Evolutionary conservation across 306 rosid species (phyloP).

Genomic region (Mimosa bimucronata): DNA sequence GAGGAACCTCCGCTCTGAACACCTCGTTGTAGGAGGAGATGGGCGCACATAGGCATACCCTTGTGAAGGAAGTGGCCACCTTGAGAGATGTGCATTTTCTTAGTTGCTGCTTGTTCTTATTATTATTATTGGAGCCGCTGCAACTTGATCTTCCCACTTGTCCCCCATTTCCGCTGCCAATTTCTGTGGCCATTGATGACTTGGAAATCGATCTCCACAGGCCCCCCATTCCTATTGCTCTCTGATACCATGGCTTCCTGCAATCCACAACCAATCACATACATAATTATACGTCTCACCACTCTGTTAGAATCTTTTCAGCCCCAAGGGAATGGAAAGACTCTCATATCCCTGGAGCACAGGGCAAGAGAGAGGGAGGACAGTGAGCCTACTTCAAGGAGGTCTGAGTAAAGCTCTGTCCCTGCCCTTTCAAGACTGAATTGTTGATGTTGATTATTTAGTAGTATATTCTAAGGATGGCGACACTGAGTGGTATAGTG

Average conservation of each 20-base stretch:
- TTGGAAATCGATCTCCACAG: constrained; percentile 66
- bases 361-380: not conserved
- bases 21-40: constrained; percentile 85
- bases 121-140: not conserved
- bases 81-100: constrained; percentile 84
- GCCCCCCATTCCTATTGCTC: constrained; percentile 68
- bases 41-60: constrained; percentile 96
- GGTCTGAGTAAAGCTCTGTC: not conserved
- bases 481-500: not conserved
- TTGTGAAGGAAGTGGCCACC: constrained; percentile 76
- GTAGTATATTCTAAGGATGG: not conserved
- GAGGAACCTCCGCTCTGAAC: constrained; percentile 71
- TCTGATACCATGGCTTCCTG: constrained; percentile 96
- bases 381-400: not conserved
- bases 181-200: too few species aligned
- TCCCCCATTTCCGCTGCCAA: not conserved
- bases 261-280: not conserved
- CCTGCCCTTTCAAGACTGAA: not conserved
- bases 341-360: not conserved
- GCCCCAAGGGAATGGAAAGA: too few species aligned
- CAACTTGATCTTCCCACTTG: constrained; percentile 13
- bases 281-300: too few species aligned
- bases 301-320: too few species aligned
- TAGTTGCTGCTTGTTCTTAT: constrained; percentile 46
- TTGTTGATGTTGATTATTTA: not conserved